phyloP scores from a whole-genome alignment of 495 filamentous ascomycete genomes.

The Choiromyces venosus region DNA sequence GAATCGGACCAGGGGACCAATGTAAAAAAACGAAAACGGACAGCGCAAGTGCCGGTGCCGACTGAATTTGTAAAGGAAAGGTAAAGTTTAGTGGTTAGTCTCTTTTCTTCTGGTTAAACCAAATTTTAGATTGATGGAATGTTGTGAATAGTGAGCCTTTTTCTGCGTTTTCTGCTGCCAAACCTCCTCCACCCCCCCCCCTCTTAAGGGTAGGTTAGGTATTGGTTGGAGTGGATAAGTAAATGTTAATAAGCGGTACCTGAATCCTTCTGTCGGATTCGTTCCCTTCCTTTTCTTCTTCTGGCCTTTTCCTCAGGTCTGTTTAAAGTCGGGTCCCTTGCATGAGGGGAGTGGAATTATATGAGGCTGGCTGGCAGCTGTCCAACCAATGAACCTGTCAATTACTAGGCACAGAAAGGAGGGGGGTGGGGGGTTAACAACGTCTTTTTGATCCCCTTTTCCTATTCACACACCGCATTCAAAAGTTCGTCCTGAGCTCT shows the following conservation, averaged over 20 bases:
- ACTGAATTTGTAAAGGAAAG: not conserved
- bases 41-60: not conserved
- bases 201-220: not conserved
- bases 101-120: not conserved
- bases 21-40: not conserved
- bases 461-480: not conserved
- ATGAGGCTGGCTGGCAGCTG: not conserved
- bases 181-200: not conserved
- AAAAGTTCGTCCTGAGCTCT: not conserved
- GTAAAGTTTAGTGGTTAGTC: not conserved
- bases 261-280: not conserved
- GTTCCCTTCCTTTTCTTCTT: not conserved
- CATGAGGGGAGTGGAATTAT: not conserved
- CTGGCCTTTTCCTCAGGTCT: not conserved
- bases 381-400: not conserved
- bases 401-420: not conserved
- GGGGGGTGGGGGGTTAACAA: not conserved
- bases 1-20: not conserved
- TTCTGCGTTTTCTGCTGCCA: not conserved
- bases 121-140: not conserved
- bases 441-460: not conserved
- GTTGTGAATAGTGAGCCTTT: not conserved
- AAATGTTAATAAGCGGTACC: not conserved
- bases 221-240: not conserved
- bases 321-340: not conserved